Base-by-base conservation (phyloP, 1,139 yeast genomes). In the Pneumocystis canis region DNA sequence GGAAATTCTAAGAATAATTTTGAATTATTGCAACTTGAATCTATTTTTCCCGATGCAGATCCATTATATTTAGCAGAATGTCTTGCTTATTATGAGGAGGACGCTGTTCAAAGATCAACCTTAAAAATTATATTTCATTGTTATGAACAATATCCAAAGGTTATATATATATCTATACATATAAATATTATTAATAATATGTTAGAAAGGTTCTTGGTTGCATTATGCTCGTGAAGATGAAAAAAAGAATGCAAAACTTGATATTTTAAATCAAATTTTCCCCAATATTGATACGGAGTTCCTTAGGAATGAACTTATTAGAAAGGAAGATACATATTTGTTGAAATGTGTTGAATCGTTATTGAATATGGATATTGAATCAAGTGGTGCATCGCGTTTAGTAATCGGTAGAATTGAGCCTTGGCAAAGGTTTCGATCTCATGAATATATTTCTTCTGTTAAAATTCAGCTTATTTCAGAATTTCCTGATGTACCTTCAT, bases 221-320 rank as follows among this genome's bases (percentile, higher is more conserved):
- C 57, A 31, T 1, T 35, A 57, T 57, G 25, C 32, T 37, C 20
- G 54, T 47, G 54, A 47, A 18, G 31, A 47, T 39, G 54, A 41
- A 9, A 59, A 63, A 16, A 59, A 64, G 31, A 65, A 65, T 61
- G 18, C 35, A 20, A 35, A 62, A 5, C 63, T 65, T 31, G 59
- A 33, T 37, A 65, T 63, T 37, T 58, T 65, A n/a, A 47, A 58
- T 28, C 60, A 60, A 31, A 59, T 65, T 16, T 65, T 65, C 47
- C 67, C 67, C 9, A 67, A 65, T 40, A 57, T 66, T 37, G 67
- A 65, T 6, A 60, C 61, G n/a, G 67, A 59, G 56, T 58, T 63
- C 14, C 60, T 65, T 53, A 61, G 67, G 16, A 58, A 62, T 59
- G 59, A 64, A n/a, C 54, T 65, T 62, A 41, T 62, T 9, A 14